Base-by-base conservation (phyloP, 805 yeast genomes). In the Teunomyces atbi region DNA sequence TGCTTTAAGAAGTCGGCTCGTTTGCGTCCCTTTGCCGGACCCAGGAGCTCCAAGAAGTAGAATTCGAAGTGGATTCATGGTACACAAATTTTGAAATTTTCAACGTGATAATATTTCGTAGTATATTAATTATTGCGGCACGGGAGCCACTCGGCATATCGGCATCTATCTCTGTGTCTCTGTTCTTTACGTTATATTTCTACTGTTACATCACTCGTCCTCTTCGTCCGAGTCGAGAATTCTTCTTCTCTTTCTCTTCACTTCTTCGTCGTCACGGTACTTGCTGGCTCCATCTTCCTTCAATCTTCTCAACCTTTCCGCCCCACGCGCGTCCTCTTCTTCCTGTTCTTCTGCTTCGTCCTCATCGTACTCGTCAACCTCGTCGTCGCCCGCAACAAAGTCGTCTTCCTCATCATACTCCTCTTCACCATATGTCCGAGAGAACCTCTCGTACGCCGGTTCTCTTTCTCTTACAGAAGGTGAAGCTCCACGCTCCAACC, bases 21-120 rank as follows among this genome's bases (percentile, higher is more conserved):
- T 86, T 54, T 86, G 87, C 0, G 98, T 91, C 1, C 97, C 97
- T 61, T 91, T 91, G 1, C 98, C 98, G 1, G 96, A 78, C 0
- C 98, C 98, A 0, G 98, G 98, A 0, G 97, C 96, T 3, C 97
- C 97, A 20, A 92, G 68, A 6, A 91, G 71, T 21, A 91, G 73
- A 32, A 89, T 65, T 56, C 97, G 71, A 13, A 86, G 61, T 1
- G 91, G 83, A 38, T 46, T 48, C 19, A 45, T 41, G 11, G 43
- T 10, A 6, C 7, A 16, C 27, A 40, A 20, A n/a, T 23, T 23
- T 23, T 23, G 26, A 23, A 23, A 21, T 6, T 3, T 6, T 23
- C 11, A 10, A 6, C 10, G 2, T 6, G 10, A 12, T n/a, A 30
- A 30, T n/a, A 13, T 13, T 30, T 30, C 18, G n/a, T 16, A 11